Evolutionary conservation across 2,329 filamentous ascomycete species (phyloP).

Genomic region (Verticillium tricorpus): DNA sequence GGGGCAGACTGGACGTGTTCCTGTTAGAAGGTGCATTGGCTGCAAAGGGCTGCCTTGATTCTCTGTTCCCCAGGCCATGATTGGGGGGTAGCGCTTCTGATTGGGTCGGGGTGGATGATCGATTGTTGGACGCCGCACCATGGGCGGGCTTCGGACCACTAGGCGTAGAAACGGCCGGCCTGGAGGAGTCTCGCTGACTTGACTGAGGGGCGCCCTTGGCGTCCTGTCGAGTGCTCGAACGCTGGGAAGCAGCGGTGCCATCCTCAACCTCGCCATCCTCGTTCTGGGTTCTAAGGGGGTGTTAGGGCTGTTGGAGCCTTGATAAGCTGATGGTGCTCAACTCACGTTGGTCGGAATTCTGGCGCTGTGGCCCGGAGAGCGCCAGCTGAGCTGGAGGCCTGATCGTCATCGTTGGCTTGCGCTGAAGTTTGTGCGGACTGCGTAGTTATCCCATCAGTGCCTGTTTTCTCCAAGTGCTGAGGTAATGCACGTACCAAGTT

Average conservation of each 20-base stretch:
- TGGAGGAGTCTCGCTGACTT: neutral
- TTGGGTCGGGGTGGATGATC: neutral
- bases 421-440: conserved; percentile 32
- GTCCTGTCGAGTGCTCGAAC: neutral
- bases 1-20: conserved; percentile 14
- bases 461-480: conserved; percentile 14
- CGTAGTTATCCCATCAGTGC: conserved; percentile 26
- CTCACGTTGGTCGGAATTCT: conserved; percentile 59
- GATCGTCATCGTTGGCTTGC: conserved; percentile 33
- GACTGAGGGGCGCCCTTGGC: neutral
- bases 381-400: conserved; percentile 21
- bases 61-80: neutral
- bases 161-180: neutral
- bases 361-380: conserved; percentile 54
- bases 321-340: conserved; percentile 11
- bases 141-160: neutral
- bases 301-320: neutral
- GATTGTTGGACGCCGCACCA: neutral
- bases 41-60: neutral
- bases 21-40: conserved; percentile 1
- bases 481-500: conserved; percentile 47
- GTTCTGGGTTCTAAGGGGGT: conserved; percentile 35
- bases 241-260: conserved; percentile 14
- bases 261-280: conserved; percentile 74
- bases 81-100: neutral